These are phyloP conservation scores for Trametes meyenii DNA, from an alignment of 768 basidiomycete species.

Conservation along the genomic window DNA sequence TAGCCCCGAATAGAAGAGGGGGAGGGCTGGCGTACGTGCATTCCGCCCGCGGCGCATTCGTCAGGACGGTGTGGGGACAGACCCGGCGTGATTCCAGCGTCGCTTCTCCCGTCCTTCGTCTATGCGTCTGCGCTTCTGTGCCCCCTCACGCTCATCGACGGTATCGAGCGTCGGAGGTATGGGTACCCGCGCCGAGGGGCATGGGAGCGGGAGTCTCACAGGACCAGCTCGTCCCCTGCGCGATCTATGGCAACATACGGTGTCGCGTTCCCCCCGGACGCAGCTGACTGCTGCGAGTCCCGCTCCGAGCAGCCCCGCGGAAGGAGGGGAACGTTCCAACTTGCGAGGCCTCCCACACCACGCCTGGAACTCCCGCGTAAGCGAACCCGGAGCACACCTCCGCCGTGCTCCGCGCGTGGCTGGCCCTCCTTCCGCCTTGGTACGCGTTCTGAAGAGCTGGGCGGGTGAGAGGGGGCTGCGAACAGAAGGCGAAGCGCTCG, in stretches of 20 bases:
- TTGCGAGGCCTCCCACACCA: background rate
- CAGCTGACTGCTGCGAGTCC: conserved; percentile 1
- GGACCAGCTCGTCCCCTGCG: background rate
- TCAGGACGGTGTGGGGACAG: background rate
- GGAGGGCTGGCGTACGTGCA: background rate
- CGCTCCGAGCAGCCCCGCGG: background rate
- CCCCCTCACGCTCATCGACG: background rate
- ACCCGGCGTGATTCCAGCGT: too few relatives aligned
- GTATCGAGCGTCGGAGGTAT: background rate
- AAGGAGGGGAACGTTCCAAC: conserved; percentile 9
- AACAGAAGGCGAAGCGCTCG: background rate
- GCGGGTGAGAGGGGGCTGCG: background rate
- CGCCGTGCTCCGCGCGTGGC: background rate
- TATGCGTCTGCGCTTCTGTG: background rate
- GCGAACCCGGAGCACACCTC: background rate
- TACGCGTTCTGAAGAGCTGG: background rate
- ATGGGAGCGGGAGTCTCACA: background rate
- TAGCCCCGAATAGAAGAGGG: background rate
- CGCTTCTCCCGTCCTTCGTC: background rate
- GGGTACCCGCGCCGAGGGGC: background rate
- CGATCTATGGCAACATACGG: background rate
- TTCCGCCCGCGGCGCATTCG: background rate
- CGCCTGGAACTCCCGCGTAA: background rate
- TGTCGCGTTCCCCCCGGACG: background rate
- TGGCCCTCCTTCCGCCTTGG: background rate